Conservation (phyloP, 768 basidiomycete species). For the Lanmaoa pseudosensibilis region DNA sequence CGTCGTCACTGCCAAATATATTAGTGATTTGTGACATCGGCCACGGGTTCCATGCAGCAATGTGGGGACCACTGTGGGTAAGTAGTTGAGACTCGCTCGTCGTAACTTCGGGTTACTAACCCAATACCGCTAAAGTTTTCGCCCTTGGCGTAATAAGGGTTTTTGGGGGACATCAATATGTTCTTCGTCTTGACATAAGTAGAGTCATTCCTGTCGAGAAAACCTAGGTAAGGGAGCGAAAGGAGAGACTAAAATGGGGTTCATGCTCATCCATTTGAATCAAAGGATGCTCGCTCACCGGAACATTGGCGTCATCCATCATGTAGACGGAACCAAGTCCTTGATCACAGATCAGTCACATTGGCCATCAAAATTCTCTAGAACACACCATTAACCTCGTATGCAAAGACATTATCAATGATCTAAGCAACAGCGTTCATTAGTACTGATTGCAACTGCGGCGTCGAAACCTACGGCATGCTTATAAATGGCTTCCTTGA, state of each 20-base stretch:
- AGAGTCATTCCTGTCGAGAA: slow-evolving; percentile 58
- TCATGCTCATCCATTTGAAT: neutral
- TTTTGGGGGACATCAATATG: slow-evolving; percentile 56
- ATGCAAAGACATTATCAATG: slow-evolving; percentile 66
- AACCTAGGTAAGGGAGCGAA: slow-evolving; percentile 77
- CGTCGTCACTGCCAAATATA: slow-evolving; percentile 73
- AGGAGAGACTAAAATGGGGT: slow-evolving; percentile 56
- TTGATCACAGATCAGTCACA: slow-evolving; percentile 20
- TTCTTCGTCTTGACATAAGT: slow-evolving; percentile 66
- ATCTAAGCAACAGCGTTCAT: slow-evolving; percentile 40
- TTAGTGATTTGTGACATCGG: slow-evolving; percentile 79
- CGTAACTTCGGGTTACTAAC: slow-evolving; percentile 39
- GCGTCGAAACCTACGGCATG: slow-evolving; percentile 45
- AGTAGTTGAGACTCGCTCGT: neutral
- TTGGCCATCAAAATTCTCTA: neutral
- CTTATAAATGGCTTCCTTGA: slow-evolving; percentile 60
- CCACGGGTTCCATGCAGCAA: slow-evolving; percentile 74
- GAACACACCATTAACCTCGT: slow-evolving; percentile 67
- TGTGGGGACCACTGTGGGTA: slow-evolving; percentile 64
- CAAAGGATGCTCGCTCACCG: slow-evolving; percentile 43
- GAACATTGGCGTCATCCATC: slow-evolving; percentile 87
- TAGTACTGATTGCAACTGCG: neutral
- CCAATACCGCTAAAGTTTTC: slow-evolving; percentile 66
- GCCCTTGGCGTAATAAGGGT: slow-evolving; percentile 71
- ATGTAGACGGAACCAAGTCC: slow-evolving; percentile 71